These are phyloP conservation scores for Zarea fungicola DNA, from an alignment of 2,329 filamentous ascomycete genomes.

Conservation along the genomic window DNA sequence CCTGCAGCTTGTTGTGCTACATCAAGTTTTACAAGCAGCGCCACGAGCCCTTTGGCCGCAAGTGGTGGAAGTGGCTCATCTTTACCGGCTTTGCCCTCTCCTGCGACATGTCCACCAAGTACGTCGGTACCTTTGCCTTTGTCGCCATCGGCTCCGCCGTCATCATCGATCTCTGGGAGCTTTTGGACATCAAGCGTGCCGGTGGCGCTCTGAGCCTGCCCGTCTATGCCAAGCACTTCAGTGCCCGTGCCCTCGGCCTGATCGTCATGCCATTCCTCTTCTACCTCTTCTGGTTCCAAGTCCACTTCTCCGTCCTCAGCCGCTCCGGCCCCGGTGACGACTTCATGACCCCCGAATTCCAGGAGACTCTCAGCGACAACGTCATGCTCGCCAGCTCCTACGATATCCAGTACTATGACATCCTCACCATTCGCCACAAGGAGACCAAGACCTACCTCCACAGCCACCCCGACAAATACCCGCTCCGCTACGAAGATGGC, in stretches of 20 bases:
- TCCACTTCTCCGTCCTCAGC: conserved; percentile 87
- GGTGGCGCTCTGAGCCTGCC: conserved; percentile 74
- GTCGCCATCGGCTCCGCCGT: conserved; percentile 95
- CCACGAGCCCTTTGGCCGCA: conserved; percentile 81
- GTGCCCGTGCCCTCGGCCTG: conserved; percentile 76
- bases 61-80: conserved; percentile 99
- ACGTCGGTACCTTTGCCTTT: conserved; percentile 94
- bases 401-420: conserved; percentile 84
- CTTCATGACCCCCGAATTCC: conserved; percentile 98
- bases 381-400: conserved; percentile 82
- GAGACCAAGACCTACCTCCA: conserved; percentile 96
- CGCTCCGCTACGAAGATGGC: conserved; percentile 92
- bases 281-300: conserved; percentile 99
- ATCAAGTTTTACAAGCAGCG: conserved; percentile 97
- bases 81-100: conserved; percentile 91
- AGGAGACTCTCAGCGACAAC: conserved; percentile 95
- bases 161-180: conserved; percentile 88
- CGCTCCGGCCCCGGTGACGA: conserved; percentile 92
- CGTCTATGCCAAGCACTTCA: conserved; percentile 85
- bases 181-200: conserved; percentile 81
- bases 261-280: conserved; percentile 93
- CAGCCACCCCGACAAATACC: conserved; percentile 84
- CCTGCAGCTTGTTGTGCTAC: conserved; percentile 87
- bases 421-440: conserved; percentile 86
- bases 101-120: conserved; percentile 98